Evolutionary conservation across 257 asterid species (phyloP).

Genomic region (Mitragyna speciosa): DNA sequence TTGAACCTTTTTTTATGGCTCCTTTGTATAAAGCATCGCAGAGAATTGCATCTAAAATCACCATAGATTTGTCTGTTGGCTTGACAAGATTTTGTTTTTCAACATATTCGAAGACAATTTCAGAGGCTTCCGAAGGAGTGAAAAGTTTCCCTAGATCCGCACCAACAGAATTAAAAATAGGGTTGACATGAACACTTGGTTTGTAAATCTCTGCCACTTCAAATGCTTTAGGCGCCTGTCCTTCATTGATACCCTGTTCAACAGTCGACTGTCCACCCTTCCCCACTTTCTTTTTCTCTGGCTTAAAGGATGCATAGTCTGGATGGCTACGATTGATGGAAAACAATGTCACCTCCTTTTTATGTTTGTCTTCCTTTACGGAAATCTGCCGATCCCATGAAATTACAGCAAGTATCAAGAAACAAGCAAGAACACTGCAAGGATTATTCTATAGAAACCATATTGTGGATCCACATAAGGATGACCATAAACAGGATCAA

Average conservation of each 20-base stretch:
- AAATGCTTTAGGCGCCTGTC: slow-evolving; percentile 44
- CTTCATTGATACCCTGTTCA: slow-evolving; percentile 40
- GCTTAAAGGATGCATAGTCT: slow-evolving; percentile 74
- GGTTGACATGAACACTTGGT: slow-evolving; percentile 84
- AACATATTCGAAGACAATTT: slow-evolving; percentile 70
- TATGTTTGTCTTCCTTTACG: slow-evolving; percentile 88
- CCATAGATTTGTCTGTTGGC: slow-evolving; percentile 58
- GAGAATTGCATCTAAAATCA: slow-evolving; percentile 68
- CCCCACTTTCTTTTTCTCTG: slow-evolving; percentile 73
- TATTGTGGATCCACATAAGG: no score
- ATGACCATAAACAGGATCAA: no score
- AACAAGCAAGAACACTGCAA: neutral
- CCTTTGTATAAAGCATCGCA: slow-evolving; percentile 96
- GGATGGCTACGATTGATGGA: slow-evolving; percentile 74
- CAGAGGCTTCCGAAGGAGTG: slow-evolving; percentile 76
- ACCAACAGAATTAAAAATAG: slow-evolving; percentile 67
- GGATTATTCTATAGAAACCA: neutral
- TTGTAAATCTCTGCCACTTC: slow-evolving; percentile 78
- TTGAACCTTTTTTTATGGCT: slow-evolving; percentile 80
- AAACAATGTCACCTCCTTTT: slow-evolving; percentile 61
- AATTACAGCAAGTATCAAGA: neutral
- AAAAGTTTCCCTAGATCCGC: slow-evolving; percentile 61
- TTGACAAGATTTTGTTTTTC: slow-evolving; percentile 85
- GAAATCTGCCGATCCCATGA: slow-evolving; percentile 60
- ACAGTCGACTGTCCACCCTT: slow-evolving; percentile 47